These are phyloP conservation scores for Protostelium mycophagum DNA, from an alignment of 78 protist genomes.

Conservation along the genomic window DNA sequence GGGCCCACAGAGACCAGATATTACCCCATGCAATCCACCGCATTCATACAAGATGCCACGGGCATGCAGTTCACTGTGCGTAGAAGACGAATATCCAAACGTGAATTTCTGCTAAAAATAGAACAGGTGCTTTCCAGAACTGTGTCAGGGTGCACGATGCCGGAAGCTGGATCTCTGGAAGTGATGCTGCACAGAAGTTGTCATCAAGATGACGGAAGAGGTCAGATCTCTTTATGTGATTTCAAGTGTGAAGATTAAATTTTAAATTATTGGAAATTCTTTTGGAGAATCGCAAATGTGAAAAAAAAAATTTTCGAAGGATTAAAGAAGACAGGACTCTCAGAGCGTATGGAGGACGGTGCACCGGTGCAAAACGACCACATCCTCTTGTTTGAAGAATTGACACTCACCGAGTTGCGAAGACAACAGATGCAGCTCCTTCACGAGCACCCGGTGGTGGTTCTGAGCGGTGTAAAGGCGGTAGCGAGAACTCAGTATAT, in stretches of 20 bases:
- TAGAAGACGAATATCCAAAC: neutral
- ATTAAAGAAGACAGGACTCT: neutral
- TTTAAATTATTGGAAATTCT: too few species aligned
- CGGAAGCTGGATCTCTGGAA: conserved; percentile 18
- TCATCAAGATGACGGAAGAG: conserved; percentile 28
- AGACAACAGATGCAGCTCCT: neutral
- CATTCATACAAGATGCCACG: conserved; percentile 3
- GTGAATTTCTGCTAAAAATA: too few species aligned
- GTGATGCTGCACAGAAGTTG: conserved; percentile 50
- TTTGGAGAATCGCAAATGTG: too few species aligned
- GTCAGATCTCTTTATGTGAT: too few species aligned
- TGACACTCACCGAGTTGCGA: neutral
- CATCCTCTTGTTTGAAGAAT: neutral
- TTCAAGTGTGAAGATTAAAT: too few species aligned
- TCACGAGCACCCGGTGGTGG: neutral
- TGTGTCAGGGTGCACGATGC: conserved; percentile 13
- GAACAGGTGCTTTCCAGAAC: neutral
- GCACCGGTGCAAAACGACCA: neutral
- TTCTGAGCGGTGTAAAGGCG: neutral
- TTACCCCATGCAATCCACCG: conserved; percentile 25
- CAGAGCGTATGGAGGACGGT: neutral
- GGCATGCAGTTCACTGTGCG: conserved; percentile 23
- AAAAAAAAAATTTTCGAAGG: too few species aligned
- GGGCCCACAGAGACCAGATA: conserved; percentile 7
- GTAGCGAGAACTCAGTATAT: neutral